Evolutionary conservation across 75 land plant genomes (phyloP), one percentile per base, ranked within the genome.

Genomic region (Pinus taeda): DNA sequence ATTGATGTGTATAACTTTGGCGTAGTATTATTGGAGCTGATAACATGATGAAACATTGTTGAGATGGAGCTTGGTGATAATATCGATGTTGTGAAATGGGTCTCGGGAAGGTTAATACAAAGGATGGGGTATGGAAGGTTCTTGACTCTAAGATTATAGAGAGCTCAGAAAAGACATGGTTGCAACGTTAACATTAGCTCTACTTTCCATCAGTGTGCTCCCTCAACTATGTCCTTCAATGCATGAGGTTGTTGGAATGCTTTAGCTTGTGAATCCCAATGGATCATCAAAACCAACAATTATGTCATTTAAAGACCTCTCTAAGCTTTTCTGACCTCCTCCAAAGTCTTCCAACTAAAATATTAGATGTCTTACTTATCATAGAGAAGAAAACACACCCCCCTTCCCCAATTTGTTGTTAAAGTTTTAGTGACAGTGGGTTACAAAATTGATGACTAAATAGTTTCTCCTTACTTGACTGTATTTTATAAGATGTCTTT

Each of bases 1-100:
- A 91, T 81, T 79, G 93, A 89, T 76, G 83, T 84, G 21, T 91
- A 86, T 79, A 81, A 87, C 82, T 83, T 81, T 79, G 90, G 90
- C 11, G 86, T 89, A 13, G 79, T 90, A 8, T 82, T 88, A 67
- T 64, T 90, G 65, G 88, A 90, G 82, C 86, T 90, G 13, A 65
- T 90, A 37, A 85, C 88, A 24, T 90, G 92, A 4, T 26, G 81
- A 33, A 82, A 37, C 29, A 89, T 87, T 13, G 89, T 84, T 39
- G 57, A 80, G 12, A 49, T 49, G 6, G 86, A 80, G 42, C 56
- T 77, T 11, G 76, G 64, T 20, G 92, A 83, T 59, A 63, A 75
- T 45, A 64, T 90, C 33, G 91, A 91, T 56, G 49, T 91, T 2
- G 89, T 89, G 75, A 84, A 85, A 72, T 91, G 92, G 92, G 88